phyloP scores from a whole-genome alignment of 148 eudicot species.

The Chenopodium berlandieri region DNA sequence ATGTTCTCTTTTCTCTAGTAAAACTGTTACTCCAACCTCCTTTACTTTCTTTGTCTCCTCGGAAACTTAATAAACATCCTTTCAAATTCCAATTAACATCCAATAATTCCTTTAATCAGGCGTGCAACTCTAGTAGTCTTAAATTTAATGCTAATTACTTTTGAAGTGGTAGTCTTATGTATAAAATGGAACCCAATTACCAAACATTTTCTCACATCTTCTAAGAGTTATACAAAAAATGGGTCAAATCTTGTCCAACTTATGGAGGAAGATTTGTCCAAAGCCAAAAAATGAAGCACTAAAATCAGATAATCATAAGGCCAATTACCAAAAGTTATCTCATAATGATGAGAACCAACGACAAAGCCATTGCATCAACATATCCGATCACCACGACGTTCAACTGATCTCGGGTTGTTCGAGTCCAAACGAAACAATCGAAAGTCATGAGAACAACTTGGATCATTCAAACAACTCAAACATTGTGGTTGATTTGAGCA shows the following conservation, averaged over 20 bases:
- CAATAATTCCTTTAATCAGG: background rate
- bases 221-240: background rate
- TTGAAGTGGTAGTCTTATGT: too few species aligned
- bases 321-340: background rate
- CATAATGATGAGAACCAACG: background rate
- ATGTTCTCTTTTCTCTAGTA: background rate
- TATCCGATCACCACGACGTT: background rate
- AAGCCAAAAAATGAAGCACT: background rate
- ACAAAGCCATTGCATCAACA: constrained; percentile 13
- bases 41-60: background rate
- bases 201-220: too few species aligned
- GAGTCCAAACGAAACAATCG: background rate
- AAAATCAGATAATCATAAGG: background rate
- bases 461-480: background rate
- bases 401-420: background rate
- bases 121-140: background rate
- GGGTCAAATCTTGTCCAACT: constrained; percentile 24
- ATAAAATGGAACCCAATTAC: too few species aligned
- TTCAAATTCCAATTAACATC: background rate
- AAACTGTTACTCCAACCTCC: background rate
- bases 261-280: background rate
- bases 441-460: background rate
- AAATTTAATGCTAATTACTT: background rate
- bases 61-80: background rate
- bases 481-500: background rate